Base-by-base conservation (phyloP, 441 rosid species). In the Sinapis alba region DNA sequence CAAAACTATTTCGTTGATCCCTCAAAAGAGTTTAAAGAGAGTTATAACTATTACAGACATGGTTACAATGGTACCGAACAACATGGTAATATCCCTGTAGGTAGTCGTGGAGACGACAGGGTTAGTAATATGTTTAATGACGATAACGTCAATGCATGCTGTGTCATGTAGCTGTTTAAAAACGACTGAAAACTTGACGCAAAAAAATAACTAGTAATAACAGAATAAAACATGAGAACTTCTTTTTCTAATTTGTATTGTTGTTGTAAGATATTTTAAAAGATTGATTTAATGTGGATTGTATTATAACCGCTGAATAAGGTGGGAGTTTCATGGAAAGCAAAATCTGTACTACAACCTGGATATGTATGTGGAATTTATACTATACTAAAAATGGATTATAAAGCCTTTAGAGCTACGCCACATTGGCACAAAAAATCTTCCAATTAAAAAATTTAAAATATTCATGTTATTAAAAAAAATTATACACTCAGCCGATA, bases 121-220 rank as follows among this genome's bases (percentile, higher is more conserved):
- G 97, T 95, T 79, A 92, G 99, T 82, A 91, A 95, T 85, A 45
- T 95, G 87, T 95, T 92, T 83, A 95, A 88, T 69, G 99, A 95
- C 30, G 98, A 95, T 67, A 92, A 92, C 60, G 98, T 92, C 58
- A 89, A 91, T 43, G 98, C 98, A 28, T 95, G 99, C 79, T 74
- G 82, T 34, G 82, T 95, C 79, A 95, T 95, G 98, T 91, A 83
- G 79, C 3, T 63, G 30, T 27, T 13, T 20, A 19, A 11, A 23
- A 58, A 69, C 28, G 56, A 23, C 65, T 24, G 19, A 23, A 69
- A 69, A 38, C 26, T 23, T 38, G 64, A 58, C 2, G 13, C 53
- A 38, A 34, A 36, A n/a, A 15, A 12, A 2, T 53, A 20, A 19
- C 18, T 2, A 7, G 24, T 13, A 63, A 21, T 13, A n/a, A n/a